Base-by-base conservation (phyloP, 305 asterid genomes). In the Fraxinus ornus region DNA sequence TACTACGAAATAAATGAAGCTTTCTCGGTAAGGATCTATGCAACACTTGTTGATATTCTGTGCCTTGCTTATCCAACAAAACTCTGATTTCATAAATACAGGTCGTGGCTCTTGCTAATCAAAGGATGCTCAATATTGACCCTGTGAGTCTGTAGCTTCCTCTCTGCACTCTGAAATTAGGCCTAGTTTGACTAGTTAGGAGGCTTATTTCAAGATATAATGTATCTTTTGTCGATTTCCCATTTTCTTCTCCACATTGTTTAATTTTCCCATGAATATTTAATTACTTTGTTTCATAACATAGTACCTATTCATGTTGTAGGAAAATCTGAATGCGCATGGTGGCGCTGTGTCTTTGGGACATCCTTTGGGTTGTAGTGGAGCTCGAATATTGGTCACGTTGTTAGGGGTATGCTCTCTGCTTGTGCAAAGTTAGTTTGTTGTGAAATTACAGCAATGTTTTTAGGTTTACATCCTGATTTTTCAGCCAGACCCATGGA, bases 271-370 rank as follows among this genome's bases (percentile, higher is more conserved):
- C 55, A 36, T 24, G 32, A 73, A 2, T 60, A 41, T 8, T 30
- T 71, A 30, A 6, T 52, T 79, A 44, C 82, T 86, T 47, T 13
- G 78, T 84, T 77, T 55, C 55, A 15, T 82, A 10, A 75, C 64
- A 39, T 60, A 76, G 70, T 81, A 35, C 44, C 33, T 15, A 49
- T 76, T 78, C 30, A 64, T n/a, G 49, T 85, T 81, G 68, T 85
- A 94, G 98, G 94, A 86, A 64, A 87, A 86, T 81, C 82, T 96
- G 79, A 96, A 96, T 86, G 94, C 82, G 70, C 98, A 96, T 28
- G 99, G 99, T 0, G 98, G 99, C 78, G 98, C 94, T 44, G 99
- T 94, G 81, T 92, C 97, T 17, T 84, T 93, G 90, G 99, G 99
- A 80, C 98, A 94, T 86, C 98, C 99, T 39, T 17, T 96, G 64